A percentile compares a stretch with the other conserved stretches of the same genome.
These are phyloP conservation scores for Nigrograna mackinnonii DNA, from an alignment of 2,329 filamentous ascomycete genomes.

Conservation along the genomic window DNA sequence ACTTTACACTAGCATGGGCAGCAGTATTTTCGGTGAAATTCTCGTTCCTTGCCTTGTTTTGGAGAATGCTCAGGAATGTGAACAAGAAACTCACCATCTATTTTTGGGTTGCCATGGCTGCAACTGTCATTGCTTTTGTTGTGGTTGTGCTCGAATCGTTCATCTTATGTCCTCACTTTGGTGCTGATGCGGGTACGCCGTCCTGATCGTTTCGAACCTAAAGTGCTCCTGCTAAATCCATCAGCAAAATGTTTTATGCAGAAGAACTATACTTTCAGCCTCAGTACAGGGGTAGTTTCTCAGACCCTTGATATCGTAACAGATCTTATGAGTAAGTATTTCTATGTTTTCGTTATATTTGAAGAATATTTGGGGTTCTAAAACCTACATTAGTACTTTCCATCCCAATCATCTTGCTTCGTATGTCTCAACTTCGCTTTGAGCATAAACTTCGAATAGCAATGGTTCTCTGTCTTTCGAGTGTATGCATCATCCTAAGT, in stretches of 20 bases:
- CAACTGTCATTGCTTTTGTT: slow-evolving; percentile 4
- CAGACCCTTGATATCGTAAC: slow-evolving; percentile 13
- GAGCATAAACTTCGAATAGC: slow-evolving; percentile 11
- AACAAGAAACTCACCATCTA: slow-evolving; percentile 9
- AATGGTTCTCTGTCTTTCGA: slow-evolving; percentile 11
- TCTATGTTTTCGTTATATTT: not conserved
- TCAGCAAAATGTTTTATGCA: slow-evolving; percentile 7
- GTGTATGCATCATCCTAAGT: slow-evolving; percentile 13
- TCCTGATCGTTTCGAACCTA: not conserved
- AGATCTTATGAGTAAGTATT: slow-evolving; percentile 15
- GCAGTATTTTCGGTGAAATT: slow-evolving; percentile 12
- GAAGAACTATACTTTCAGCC: slow-evolving; percentile 8
- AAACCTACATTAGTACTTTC: slow-evolving; percentile 7
- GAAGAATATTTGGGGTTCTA: not conserved
- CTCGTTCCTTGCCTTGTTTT: slow-evolving; percentile 13
- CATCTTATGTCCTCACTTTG: slow-evolving; percentile 11
- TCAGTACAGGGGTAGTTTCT: slow-evolving; percentile 10
- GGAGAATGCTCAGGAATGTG: slow-evolving; percentile 11
- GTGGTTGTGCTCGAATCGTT: slow-evolving; percentile 11
- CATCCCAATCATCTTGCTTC: slow-evolving; percentile 11
- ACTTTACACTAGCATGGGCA: slow-evolving; percentile 9
- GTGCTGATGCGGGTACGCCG: slow-evolving; percentile 8
- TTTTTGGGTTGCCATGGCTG: slow-evolving; percentile 12
- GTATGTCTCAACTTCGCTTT: slow-evolving; percentile 9
- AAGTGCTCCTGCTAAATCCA: not conserved